These are phyloP conservation scores for Pyrus hybrid DNA, from an alignment of 331 rosid species.

Conservation along the genomic window DNA sequence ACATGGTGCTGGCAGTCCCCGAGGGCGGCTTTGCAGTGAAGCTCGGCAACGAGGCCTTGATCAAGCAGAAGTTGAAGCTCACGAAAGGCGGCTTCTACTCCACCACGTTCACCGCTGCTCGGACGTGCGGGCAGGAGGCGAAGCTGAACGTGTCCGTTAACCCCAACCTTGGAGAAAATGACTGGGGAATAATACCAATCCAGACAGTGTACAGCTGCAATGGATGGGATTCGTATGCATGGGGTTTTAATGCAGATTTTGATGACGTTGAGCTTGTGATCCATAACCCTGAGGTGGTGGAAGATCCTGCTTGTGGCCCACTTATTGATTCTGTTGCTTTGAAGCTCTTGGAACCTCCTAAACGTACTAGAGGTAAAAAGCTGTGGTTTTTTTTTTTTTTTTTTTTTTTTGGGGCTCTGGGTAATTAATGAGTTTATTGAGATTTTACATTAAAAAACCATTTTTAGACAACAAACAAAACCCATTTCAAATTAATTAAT, in stretches of 20 bases:
- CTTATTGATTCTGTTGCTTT: constrained; percentile 62
- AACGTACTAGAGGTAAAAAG: constrained; percentile 37
- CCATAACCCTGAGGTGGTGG: constrained; percentile 54
- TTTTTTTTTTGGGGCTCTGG: no score
- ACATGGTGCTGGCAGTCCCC: constrained; percentile 61
- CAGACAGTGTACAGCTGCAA: constrained; percentile 72
- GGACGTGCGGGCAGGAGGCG: constrained; percentile 79
- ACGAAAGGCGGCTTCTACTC: constrained; percentile 45
- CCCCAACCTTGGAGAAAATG: constrained; percentile 36
- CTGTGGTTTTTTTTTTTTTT: no score
- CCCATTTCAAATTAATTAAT: neutral
- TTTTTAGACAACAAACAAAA: neutral
- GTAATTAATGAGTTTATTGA: no score
- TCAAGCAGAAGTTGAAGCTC: constrained; percentile 40
- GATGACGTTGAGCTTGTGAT: constrained; percentile 34
- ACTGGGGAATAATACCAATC: constrained; percentile 58
- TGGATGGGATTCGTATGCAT: constrained; percentile 71
- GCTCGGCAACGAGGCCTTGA: constrained; percentile 62
- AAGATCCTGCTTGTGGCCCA: constrained; percentile 83
- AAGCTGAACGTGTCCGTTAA: constrained; percentile 44
- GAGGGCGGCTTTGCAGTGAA: constrained; percentile 44
- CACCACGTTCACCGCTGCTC: constrained; percentile 49
- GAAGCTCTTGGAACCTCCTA: constrained; percentile 47
- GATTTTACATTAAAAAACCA: neutral
- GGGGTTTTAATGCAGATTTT: constrained; percentile 49